A percentile compares a stretch with the other conserved stretches of the same genome.
Evolutionary conservation across 805 yeast genomes (phyloP).

Genomic region (Isabelozyma rhagii): DNA sequence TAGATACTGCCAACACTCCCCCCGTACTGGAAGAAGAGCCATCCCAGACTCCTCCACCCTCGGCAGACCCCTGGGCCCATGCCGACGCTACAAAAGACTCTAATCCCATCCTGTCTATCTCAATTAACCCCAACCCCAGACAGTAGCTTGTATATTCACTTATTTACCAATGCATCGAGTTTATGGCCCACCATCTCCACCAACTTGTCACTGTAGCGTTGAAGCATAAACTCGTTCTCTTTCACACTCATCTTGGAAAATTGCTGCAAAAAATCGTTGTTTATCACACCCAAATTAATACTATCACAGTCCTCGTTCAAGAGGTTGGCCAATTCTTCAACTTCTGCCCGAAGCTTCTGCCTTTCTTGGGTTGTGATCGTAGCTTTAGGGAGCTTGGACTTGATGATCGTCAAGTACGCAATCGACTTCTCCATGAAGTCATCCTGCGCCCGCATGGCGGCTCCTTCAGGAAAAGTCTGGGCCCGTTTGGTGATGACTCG

Average conservation of each 20-base stretch:
- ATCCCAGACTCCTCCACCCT: neutral
- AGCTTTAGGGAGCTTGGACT: slow-evolving; percentile 8
- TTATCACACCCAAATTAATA: neutral
- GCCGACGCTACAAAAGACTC: slow-evolving; percentile 10
- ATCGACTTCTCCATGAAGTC: slow-evolving; percentile 10
- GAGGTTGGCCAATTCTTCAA: neutral
- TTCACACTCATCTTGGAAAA: slow-evolving; percentile 9
- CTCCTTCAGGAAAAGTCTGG: neutral
- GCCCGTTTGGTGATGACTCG: neutral
- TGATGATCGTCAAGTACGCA: slow-evolving; percentile 10
- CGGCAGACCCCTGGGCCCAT: slow-evolving; percentile 3
- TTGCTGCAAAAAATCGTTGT: slow-evolving; percentile 6
- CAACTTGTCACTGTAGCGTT: slow-evolving; percentile 36
- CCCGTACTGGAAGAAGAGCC: slow-evolving; percentile 19
- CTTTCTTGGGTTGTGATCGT: slow-evolving; percentile 8
- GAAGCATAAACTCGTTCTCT: slow-evolving; percentile 23
- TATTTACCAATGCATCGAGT: slow-evolving; percentile 7
- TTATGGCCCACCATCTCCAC: slow-evolving; percentile 27
- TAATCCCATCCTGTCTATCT: slow-evolving; percentile 37
- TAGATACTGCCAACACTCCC: slow-evolving; percentile 27
- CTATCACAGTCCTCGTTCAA: neutral
- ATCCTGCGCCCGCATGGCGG: neutral
- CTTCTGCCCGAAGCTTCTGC: neutral
- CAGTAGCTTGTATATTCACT: slow-evolving; percentile 6
- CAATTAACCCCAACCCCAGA: slow-evolving; percentile 40